These are phyloP conservation scores for Cubamyces lactineus DNA, from an alignment of 768 basidiomycete species.

Conservation along the genomic window DNA sequence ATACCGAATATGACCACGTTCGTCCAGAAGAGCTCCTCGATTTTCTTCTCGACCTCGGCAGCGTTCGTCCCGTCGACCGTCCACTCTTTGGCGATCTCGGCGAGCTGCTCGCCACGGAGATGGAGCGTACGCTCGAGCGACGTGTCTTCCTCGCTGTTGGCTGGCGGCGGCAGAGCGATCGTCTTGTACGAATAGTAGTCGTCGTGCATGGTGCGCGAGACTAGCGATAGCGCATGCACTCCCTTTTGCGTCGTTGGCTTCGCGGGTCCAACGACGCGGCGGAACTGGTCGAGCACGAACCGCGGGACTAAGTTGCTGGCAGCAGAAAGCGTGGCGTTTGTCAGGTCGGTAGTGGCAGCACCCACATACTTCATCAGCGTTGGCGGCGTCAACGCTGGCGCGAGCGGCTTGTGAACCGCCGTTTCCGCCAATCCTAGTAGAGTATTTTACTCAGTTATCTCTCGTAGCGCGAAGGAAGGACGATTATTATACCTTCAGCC, in stretches of 20 bases:
- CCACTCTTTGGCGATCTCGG: conserved; percentile 21
- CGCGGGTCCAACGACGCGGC: not conserved
- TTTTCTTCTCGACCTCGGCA: conserved; percentile 50
- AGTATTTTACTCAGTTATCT: not conserved
- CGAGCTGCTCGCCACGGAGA: conserved; percentile 15
- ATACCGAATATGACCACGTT: conserved; percentile 54
- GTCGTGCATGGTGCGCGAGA: conserved; percentile 21
- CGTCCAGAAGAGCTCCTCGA: conserved; percentile 66
- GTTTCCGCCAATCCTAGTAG: conserved; percentile 25
- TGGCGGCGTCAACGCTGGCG: conserved; percentile 12
- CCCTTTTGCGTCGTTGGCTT: not conserved
- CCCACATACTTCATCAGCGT: conserved; percentile 34
- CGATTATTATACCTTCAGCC: conserved; percentile 52
- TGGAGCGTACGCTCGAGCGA: conserved; percentile 20
- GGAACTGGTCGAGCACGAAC: conserved; percentile 10
- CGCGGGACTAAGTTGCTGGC: conserved; percentile 18
- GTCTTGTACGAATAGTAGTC: conserved; percentile 21
- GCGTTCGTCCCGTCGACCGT: conserved; percentile 23
- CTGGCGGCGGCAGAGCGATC: conserved; percentile 17
- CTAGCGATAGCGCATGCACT: conserved; percentile 23
- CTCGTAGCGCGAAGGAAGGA: not conserved
- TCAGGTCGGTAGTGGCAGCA: conserved; percentile 38
- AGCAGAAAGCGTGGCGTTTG: conserved; percentile 7
- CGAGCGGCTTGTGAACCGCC: conserved; percentile 21
- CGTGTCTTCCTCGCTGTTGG: conserved; percentile 12